Conservation (phyloP, 2,329 filamentous ascomycete genomes). For the Aspergillus tanneri region DNA sequence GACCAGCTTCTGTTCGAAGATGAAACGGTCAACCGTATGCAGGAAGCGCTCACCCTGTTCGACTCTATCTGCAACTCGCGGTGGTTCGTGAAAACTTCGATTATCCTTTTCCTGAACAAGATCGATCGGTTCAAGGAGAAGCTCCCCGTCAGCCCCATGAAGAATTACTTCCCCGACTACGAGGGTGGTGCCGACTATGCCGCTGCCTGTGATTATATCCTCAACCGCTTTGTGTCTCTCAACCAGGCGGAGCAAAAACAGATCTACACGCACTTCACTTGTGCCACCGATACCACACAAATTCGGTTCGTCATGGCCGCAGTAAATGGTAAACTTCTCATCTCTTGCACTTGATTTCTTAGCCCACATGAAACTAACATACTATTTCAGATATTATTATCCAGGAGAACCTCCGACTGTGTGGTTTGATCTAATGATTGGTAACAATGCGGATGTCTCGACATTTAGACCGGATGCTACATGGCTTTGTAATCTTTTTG, state of each 20-base stretch:
- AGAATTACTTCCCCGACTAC: constrained; percentile 74
- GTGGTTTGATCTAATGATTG: constrained; percentile 81
- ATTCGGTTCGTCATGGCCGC: constrained; percentile 99
- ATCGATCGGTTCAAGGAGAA: constrained; percentile 75
- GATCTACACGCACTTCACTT: constrained; percentile 99
- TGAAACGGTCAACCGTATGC: constrained; percentile 82
- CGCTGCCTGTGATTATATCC: constrained; percentile 95
- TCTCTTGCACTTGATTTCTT: too few species aligned
- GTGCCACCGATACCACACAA: constrained; percentile 96
- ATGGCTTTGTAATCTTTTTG: constrained; percentile 32
- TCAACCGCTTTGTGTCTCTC: constrained; percentile 95
- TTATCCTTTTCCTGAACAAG: constrained; percentile 74
- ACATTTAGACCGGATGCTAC: constrained; percentile 34
- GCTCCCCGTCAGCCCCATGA: constrained; percentile 70
- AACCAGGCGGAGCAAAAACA: constrained; percentile 99
- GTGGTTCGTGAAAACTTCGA: constrained; percentile 71
- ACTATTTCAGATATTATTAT: constrained; percentile 87
- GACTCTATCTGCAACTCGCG: constrained; percentile 71
- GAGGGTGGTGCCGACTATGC: constrained; percentile 94
- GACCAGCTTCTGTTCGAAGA: constrained; percentile 95
- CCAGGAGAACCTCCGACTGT: constrained; percentile 96
- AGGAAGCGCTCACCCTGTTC: constrained; percentile 69
- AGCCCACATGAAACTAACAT: constrained; percentile 17
- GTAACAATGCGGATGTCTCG: constrained; percentile 27
- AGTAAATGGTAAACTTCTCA: constrained; percentile 77